Conservation (phyloP, 805 yeast genomes). For the Ogataea haglerorum region DNA sequence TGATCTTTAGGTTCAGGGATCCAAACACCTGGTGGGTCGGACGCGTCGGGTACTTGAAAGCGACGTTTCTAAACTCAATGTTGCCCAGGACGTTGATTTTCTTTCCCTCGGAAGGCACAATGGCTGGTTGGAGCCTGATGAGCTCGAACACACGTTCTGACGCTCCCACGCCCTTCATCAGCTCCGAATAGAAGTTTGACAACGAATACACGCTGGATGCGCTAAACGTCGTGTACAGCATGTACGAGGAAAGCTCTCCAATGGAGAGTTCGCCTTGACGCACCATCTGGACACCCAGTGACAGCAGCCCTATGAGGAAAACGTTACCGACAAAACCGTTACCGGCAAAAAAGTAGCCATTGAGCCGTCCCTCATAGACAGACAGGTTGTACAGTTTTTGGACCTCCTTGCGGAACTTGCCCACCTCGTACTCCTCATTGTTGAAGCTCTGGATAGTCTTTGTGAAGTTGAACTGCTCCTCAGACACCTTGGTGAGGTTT, state of each 20-base stretch:
- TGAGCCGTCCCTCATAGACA: conserved; percentile 71
- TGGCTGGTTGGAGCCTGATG: conserved; percentile 70
- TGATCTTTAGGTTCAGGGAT: conserved; percentile 55
- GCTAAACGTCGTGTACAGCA: conserved; percentile 93
- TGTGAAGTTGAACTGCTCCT: conserved; percentile 82
- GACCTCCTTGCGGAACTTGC: conserved; percentile 69
- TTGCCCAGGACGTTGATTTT: conserved; percentile 47
- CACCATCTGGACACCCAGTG: conserved; percentile 81
- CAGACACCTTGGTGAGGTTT: conserved; percentile 81
- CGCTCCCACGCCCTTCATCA: conserved; percentile 98
- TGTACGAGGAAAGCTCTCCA: conserved; percentile 87
- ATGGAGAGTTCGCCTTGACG: conserved; percentile 69
- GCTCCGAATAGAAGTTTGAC: conserved; percentile 86
- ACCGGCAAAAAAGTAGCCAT: conserved; percentile 72
- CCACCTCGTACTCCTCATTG: conserved; percentile 76
- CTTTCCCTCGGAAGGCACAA: conserved; percentile 62
- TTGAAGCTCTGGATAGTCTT: conserved; percentile 88
- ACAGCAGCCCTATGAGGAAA: conserved; percentile 70
- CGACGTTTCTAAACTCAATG: conserved; percentile 59
- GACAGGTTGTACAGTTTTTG: conserved; percentile 64
- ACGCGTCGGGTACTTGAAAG: conserved; percentile 82
- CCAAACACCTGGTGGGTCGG: conserved; percentile 64
- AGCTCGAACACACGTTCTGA: conserved; percentile 88
- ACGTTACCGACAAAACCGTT: conserved; percentile 84
- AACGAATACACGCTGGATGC: conserved; percentile 91